Evolutionary conservation across 2,329 filamentous ascomycete genomes (phyloP).

Genomic region (Sclerotinia glacialis): DNA sequence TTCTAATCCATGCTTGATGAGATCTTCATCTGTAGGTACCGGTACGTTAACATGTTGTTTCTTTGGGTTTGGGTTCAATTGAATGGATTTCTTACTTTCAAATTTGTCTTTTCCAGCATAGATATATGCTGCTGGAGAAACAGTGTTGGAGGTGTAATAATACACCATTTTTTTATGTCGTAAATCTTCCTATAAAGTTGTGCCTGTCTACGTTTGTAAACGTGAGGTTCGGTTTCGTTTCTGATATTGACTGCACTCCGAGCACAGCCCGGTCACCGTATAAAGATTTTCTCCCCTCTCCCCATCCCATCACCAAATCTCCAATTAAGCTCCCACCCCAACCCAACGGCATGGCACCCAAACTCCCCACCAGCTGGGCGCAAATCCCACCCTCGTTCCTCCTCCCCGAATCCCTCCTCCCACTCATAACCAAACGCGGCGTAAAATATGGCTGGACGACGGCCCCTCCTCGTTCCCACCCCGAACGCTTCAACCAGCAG

Average conservation of each 20-base stretch:
- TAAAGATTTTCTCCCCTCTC: constrained; percentile 22
- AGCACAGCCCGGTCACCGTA: constrained; percentile 33
- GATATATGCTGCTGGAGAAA: constrained; percentile 78
- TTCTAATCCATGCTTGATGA: constrained; percentile 92
- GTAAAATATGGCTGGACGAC: constrained; percentile 57
- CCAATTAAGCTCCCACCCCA: constrained; percentile 17
- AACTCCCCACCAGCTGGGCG: constrained; percentile 39
- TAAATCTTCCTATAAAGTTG: constrained; percentile 30
- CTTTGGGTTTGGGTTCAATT: neutral
- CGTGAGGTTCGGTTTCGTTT: constrained; percentile 15
- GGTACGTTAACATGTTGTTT: constrained; percentile 17
- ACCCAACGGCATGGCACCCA: constrained; percentile 38
- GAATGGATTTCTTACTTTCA: constrained; percentile 65
- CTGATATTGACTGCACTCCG: constrained; percentile 36
- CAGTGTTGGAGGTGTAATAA: constrained; percentile 87
- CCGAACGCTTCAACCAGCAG: constrained; percentile 55
- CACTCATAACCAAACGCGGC: constrained; percentile 38
- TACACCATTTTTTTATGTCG: constrained; percentile 69
- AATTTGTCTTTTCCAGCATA: constrained; percentile 99
- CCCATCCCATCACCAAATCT: constrained; percentile 23
- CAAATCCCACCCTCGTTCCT: constrained; percentile 37
- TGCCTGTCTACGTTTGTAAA: neutral
- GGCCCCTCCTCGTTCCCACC: constrained; percentile 50
- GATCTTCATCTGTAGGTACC: constrained; percentile 74
- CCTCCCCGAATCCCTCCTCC: constrained; percentile 37